A percentile compares a stretch with the other conserved stretches of the same genome.
These are phyloP conservation scores for Fraxinus albicans DNA, from an alignment of 305 asterid species.

Conservation along the genomic window DNA sequence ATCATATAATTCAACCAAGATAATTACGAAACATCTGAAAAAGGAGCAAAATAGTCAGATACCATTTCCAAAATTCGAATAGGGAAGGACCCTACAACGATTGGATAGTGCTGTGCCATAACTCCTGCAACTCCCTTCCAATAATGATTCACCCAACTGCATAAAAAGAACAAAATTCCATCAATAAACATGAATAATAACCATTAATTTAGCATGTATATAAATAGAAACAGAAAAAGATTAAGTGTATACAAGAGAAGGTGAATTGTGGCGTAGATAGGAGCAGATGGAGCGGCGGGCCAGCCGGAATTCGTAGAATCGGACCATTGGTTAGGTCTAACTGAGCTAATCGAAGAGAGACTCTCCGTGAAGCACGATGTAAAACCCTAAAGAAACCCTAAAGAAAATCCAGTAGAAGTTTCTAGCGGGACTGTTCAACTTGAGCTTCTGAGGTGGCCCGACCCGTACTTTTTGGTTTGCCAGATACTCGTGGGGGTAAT, in stretches of 20 bases:
- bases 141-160: conserved; percentile 43
- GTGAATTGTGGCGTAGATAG: conserved; percentile 35
- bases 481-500: background rate
- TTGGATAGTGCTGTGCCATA: conserved; percentile 40
- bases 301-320: conserved; percentile 62
- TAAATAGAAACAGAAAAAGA: background rate
- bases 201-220: background rate
- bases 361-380: conserved; percentile 11
- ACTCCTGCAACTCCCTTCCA: conserved; percentile 41
- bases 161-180: conserved; percentile 17
- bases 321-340: conserved; percentile 52
- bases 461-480: background rate
- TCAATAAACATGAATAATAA: background rate
- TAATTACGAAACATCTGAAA: background rate
- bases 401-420: background rate
- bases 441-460: background rate
- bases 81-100: conserved; percentile 36
- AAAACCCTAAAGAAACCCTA: conserved; percentile 64
- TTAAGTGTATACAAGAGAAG: conserved; percentile 30
- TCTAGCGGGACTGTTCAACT: background rate
- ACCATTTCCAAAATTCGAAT: conserved; percentile 47
- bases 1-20: background rate
- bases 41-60: background rate
- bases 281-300: conserved; percentile 58
- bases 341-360: conserved; percentile 11